Conservation (phyloP, 768 basidiomycete genomes). For the Mycena maculata region DNA sequence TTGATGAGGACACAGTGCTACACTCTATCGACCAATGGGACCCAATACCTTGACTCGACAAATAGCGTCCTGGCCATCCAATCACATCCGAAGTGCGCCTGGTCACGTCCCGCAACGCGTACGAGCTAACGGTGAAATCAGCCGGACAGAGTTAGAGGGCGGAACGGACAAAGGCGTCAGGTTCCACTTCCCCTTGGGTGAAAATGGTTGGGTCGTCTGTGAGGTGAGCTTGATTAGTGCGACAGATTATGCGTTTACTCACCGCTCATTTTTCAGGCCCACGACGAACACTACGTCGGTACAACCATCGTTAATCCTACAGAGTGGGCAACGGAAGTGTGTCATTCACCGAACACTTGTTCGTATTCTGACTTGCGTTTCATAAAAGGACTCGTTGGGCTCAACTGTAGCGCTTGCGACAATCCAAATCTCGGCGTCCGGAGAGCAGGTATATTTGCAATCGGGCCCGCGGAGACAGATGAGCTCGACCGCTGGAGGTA, state of each 20-base stretch:
- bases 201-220: constrained; percentile 33
- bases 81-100: constrained; percentile 23
- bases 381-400: constrained; percentile 24
- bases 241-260: too few relatives aligned
- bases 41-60: constrained; percentile 34
- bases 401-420: constrained; percentile 26
- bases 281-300: constrained; percentile 35
- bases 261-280: constrained; percentile 13
- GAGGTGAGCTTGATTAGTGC: constrained; percentile 19
- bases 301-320: constrained; percentile 24
- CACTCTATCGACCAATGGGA: constrained; percentile 29
- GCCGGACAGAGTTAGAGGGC: constrained; percentile 27
- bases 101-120: neutral
- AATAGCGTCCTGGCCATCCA: constrained; percentile 31
- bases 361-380: neutral
- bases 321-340: constrained; percentile 25
- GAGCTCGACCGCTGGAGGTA: constrained; percentile 28
- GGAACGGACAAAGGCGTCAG: constrained; percentile 32
- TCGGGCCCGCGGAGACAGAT: constrained; percentile 21
- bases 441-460: constrained; percentile 25
- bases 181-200: constrained; percentile 32
- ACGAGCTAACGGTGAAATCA: neutral
- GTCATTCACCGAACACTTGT: neutral
- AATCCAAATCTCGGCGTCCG: constrained; percentile 22
- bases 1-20: constrained; percentile 18